Percentiles rank a stretch among this genome's conserved stretches.
Conservation (phyloP, 768 basidiomycete genomes). For the Boletus fagicola region DNA sequence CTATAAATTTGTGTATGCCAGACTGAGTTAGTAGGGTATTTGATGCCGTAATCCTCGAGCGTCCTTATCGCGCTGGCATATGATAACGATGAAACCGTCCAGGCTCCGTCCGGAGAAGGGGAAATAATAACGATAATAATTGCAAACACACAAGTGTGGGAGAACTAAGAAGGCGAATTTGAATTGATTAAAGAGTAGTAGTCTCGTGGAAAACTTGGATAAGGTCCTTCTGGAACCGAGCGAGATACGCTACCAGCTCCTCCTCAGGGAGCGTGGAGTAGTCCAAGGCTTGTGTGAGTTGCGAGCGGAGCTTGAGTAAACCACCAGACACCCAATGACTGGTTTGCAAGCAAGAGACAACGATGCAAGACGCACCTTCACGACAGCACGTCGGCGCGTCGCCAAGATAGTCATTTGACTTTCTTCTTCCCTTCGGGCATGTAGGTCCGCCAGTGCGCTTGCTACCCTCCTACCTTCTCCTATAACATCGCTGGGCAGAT, state of each 20-base stretch:
- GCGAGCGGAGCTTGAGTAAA: constrained; percentile 59
- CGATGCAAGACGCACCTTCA: constrained; percentile 51
- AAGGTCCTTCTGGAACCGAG: constrained; percentile 68
- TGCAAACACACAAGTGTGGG: constrained; percentile 4
- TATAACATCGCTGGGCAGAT: constrained; percentile 74
- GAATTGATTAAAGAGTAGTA: constrained; percentile 11
- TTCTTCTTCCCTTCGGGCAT: constrained; percentile 55
- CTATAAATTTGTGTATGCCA: not conserved
- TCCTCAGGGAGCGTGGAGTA: constrained; percentile 72
- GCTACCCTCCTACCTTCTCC: constrained; percentile 61
- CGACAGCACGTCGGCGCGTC: constrained; percentile 61
- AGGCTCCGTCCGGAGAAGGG: not conserved
- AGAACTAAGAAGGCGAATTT: not conserved
- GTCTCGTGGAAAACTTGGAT: constrained; percentile 44
- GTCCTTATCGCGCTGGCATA: constrained; percentile 1
- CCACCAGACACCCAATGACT: not conserved
- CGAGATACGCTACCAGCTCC: constrained; percentile 65
- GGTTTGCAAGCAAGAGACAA: not conserved
- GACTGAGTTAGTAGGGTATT: not conserved
- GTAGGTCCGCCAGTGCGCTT: constrained; percentile 52
- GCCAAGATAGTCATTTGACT: constrained; percentile 61
- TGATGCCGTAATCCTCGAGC: constrained; percentile 12
- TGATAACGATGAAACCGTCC: constrained; percentile 17
- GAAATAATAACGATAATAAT: not conserved
- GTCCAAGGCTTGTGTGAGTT: constrained; percentile 70